Percentiles rank a stretch among this genome's conserved stretches.
phyloP scores from a whole-genome alignment of 78 protist genomes.

The Dictyostelium capitatum region DNA sequence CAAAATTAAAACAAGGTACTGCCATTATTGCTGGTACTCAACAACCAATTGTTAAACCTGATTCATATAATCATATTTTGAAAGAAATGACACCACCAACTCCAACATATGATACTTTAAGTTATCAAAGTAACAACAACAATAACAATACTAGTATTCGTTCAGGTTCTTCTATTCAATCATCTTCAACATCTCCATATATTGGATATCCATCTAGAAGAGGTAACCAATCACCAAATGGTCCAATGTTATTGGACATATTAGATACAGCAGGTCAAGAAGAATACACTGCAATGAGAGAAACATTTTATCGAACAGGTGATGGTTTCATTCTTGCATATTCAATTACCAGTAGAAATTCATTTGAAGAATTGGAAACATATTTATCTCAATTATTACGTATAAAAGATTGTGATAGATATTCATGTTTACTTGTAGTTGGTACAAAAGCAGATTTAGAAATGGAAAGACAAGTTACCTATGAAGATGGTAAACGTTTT shows the following conservation, averaged over 20 bases:
- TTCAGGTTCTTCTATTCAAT: not conserved
- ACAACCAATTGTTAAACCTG: not conserved
- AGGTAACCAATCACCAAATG: not conserved
- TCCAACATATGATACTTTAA: too few species aligned
- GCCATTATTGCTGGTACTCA: not conserved
- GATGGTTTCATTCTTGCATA: constrained; percentile 81
- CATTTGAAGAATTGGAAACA: constrained; percentile 20
- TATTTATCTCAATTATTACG: constrained; percentile 29
- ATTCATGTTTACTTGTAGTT: constrained; percentile 83
- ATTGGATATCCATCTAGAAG: constrained; percentile 6
- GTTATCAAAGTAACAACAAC: not conserved
- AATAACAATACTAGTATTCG: not conserved
- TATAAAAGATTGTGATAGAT: constrained; percentile 30
- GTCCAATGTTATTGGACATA: constrained; percentile 86
- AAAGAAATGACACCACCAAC: not conserved
- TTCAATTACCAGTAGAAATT: constrained; percentile 13
- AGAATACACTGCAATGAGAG: constrained; percentile 91
- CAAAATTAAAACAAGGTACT: constrained; percentile 3
- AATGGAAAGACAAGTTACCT: constrained; percentile 84
- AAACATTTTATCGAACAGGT: constrained; percentile 80
- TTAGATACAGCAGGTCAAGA: constrained; percentile 98
- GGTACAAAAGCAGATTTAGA: constrained; percentile 97
- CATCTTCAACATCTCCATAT: not conserved
- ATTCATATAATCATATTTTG: not conserved
- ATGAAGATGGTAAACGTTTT: constrained; percentile 48